Evolutionary conservation across 805 yeast species (phyloP), one percentile per base, ranked within the genome.

Genomic region (Metschnikowia henanensis): DNA sequence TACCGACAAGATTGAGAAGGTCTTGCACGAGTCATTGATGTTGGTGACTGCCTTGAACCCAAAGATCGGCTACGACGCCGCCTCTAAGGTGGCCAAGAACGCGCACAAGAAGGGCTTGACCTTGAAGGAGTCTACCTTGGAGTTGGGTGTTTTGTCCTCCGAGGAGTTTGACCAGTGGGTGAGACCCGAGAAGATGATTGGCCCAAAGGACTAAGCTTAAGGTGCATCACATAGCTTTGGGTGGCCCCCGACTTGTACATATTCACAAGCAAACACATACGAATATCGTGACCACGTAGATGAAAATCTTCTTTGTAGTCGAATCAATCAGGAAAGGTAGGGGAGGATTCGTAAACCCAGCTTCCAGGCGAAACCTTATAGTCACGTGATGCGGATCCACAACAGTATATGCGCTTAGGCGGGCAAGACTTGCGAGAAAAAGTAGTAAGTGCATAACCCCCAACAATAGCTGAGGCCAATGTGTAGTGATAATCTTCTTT

Each of bases 71-170:
- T 94, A 94, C 75, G 99, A 94, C 65, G 80, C 83, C 58, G 98
- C 99, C 46, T 89, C 97, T 47, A 91, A 92, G 81, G 92, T 90
- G 42, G 99, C 99, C 57, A 94, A 94, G 80, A 88, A 94, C 66
- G 99, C 99, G 38, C 98, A 94, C 81, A 86, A 91, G 76, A 90
- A 94, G 78, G 97, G 97, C 21, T 77, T 92, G 60, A 94, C 99
- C 35, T 80, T 94, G 72, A 94, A 94, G 75, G 87, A 90, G 70
- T 83, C 95, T 51, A 97, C 97, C 49, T 75, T 94, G 58, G 96
- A 94, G 73, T 81, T 94, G 60, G 89, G 88, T 49, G 92, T 84
- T 41, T 77, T 94, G 62, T 76, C 83, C 46, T 82, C 80, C 55
- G 85, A 82, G 66, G 96, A 94, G 73, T 94, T 94, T 59, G 95